Evolutionary conservation across 2,329 filamentous ascomycete genomes (phyloP).

Genomic region (Aspergillus luchuensis): DNA sequence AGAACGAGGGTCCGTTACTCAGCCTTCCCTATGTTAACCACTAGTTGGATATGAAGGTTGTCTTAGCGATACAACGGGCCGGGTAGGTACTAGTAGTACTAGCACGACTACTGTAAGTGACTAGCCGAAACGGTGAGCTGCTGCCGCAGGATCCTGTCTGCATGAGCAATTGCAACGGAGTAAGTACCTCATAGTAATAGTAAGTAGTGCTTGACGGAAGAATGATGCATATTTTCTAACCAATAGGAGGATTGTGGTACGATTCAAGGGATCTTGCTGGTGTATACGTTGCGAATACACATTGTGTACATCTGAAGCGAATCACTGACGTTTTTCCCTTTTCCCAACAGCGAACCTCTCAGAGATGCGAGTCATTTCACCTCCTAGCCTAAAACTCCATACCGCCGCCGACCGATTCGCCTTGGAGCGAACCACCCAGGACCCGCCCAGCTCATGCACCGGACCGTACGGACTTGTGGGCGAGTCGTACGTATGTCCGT

Average conservation of each 20-base stretch:
- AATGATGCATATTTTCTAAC: not conserved
- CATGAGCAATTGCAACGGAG: not conserved
- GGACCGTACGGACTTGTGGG: conserved; percentile 19
- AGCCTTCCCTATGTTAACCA: not conserved
- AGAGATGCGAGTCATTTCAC: conserved; percentile 25
- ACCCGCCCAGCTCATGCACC: conserved; percentile 34
- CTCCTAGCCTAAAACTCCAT: not conserved
- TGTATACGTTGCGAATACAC: not conserved
- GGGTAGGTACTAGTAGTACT: not conserved
- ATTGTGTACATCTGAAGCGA: not conserved
- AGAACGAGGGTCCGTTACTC: not conserved
- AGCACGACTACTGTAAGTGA: not conserved
- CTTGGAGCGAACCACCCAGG: conserved; percentile 7
- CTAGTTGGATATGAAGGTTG: not conserved
- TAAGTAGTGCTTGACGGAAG: not conserved
- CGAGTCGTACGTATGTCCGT: conserved; percentile 6
- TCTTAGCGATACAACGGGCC: not conserved
- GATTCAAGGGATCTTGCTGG: not conserved
- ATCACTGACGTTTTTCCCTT: not conserved
- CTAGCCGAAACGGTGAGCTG: not conserved
- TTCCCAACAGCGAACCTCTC: not conserved
- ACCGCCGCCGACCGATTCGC: conserved; percentile 10
- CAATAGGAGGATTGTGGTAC: not conserved
- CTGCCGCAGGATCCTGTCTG: not conserved
- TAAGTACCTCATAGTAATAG: not conserved